Percentiles rank a stretch among this genome's conserved stretches.
Evolutionary conservation across 1,284 basidiomycete genomes (phyloP).

Genomic region (Papiliotrema flavescens): DNA sequence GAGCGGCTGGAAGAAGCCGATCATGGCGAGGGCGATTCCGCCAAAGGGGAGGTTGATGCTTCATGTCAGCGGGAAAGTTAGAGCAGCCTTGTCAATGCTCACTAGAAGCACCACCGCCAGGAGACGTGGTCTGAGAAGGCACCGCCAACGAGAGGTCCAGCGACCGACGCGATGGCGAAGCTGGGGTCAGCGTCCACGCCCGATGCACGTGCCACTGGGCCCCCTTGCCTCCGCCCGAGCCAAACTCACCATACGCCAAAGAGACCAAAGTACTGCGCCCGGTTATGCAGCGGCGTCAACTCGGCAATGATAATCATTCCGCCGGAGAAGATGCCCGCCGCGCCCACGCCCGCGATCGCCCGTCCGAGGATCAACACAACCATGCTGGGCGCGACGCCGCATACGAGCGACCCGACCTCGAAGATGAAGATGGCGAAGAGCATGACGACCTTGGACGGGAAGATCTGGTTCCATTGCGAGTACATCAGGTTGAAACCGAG

Average conservation of each 20-base stretch:
- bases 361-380: slow-evolving; percentile 53
- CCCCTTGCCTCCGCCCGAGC: too few species aligned
- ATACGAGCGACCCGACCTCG: slow-evolving; percentile 55
- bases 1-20: slow-evolving; percentile 33
- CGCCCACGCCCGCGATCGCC: slow-evolving; percentile 54
- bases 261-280: slow-evolving; percentile 37
- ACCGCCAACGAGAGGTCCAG: slow-evolving; percentile 51
- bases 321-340: slow-evolving; percentile 52
- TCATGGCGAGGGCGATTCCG: slow-evolving; percentile 35
- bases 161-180: slow-evolving; percentile 48
- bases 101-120: slow-evolving; percentile 35
- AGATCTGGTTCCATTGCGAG: slow-evolving; percentile 47
- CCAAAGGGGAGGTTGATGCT: slow-evolving; percentile 50
- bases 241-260: slow-evolving; percentile 33
- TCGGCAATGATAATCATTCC: slow-evolving; percentile 47
- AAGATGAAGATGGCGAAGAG: slow-evolving; percentile 52
- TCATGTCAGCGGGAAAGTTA: slow-evolving; percentile 20
- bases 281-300: slow-evolving; percentile 39
- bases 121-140: slow-evolving; percentile 50
- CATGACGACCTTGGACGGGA: slow-evolving; percentile 50
- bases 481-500: slow-evolving; percentile 49
- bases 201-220: neutral
- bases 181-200: neutral
- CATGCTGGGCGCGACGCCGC: slow-evolving; percentile 54
- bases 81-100: neutral